Evolutionary conservation across 2,329 filamentous ascomycete genomes (phyloP).

Genomic region (Cytospora piceae): DNA sequence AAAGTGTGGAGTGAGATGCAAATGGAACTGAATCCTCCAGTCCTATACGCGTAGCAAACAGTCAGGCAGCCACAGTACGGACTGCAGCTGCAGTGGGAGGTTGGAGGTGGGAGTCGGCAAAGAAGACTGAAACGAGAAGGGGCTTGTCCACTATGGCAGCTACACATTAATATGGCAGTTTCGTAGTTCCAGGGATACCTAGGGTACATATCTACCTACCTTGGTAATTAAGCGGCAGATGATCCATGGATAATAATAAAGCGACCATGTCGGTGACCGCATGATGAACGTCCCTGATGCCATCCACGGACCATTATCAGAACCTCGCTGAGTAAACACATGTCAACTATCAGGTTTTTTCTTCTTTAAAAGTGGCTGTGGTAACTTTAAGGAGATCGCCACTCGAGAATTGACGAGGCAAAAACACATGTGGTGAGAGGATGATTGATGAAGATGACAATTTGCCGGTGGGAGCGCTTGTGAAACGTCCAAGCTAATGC

Average conservation of each 20-base stretch:
- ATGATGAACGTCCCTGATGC: not conserved
- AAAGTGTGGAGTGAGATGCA: too few relatives aligned
- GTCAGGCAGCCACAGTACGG: too few relatives aligned
- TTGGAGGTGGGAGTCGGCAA: not conserved
- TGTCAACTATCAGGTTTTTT: not conserved
- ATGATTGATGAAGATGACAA: not conserved
- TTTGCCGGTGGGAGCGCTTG: not conserved
- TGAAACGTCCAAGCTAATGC: not conserved
- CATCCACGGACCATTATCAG: not conserved
- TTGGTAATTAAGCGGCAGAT: not conserved
- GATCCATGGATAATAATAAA: not conserved
- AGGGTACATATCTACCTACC: too few relatives aligned
- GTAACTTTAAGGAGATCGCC: not conserved
- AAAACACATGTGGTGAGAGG: not conserved
- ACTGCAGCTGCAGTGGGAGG: too few relatives aligned
- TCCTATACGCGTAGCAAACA: too few relatives aligned
- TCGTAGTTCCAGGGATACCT: not conserved
- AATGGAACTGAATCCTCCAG: too few relatives aligned
- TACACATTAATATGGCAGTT: not conserved
- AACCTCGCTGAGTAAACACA: not conserved
- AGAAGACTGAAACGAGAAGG: not conserved
- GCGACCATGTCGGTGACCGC: constrained; percentile 1
- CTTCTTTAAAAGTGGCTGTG: not conserved
- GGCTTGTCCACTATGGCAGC: not conserved
- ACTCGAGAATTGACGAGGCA: not conserved